A percentile compares a stretch with the other conserved stretches of the same genome.
phyloP scores from a whole-genome alignment of 345 rosid species.

The Hibiscus tridactylites region DNA sequence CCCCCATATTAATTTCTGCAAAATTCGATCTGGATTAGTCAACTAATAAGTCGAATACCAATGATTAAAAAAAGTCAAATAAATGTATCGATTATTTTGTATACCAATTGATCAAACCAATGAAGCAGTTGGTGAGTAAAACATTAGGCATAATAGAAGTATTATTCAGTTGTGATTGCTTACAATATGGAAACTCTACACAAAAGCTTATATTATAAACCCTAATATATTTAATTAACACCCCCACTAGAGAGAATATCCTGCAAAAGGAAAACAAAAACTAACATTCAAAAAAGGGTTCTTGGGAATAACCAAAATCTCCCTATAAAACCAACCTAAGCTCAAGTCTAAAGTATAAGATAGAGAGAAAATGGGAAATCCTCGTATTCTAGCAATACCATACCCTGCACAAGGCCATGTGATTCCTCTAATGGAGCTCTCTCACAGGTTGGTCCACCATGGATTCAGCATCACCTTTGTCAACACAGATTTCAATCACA shows the following conservation, averaged over 20 bases:
- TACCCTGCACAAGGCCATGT: slow-evolving; percentile 54
- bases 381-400: slow-evolving; percentile 31
- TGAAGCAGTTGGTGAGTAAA: no score
- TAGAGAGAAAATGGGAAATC: slow-evolving; percentile 4
- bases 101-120: no score
- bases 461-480: slow-evolving; percentile 29
- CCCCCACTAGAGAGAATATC: neutral
- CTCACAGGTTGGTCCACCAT: slow-evolving; percentile 12
- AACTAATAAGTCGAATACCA: no score
- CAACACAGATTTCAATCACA: slow-evolving; percentile 33
- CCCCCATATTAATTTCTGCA: no score
- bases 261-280: neutral
- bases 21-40: no score
- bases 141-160: no score
- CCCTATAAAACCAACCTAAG: neutral
- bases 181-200: no score
- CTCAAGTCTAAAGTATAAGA: neutral
- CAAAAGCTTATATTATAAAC: no score
- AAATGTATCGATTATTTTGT: no score
- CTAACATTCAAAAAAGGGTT: neutral
- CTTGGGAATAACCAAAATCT: neutral
- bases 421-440: slow-evolving; percentile 29
- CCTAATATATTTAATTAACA: no score
- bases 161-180: no score
- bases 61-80: no score